Percentiles rank a stretch among this genome's conserved stretches.
Conservation (phyloP, 441 rosid genomes). For the Erodium moschatum region DNA sequence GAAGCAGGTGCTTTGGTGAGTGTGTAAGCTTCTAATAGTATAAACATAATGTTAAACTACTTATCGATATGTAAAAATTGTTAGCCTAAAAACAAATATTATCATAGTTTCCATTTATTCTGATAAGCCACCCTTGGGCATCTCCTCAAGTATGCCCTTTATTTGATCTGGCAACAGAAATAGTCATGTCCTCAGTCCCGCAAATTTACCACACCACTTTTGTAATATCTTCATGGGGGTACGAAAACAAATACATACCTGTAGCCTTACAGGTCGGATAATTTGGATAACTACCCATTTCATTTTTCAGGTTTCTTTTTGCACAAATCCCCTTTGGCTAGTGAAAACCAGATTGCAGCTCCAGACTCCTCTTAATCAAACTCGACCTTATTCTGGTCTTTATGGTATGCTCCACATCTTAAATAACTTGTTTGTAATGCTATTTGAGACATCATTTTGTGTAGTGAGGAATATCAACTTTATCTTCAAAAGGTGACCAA, state of each 20-base stretch:
- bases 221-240: neutral
- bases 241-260: neutral
- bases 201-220: neutral
- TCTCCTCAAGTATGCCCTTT: neutral
- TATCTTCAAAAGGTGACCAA: constrained; percentile 12
- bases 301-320: constrained; percentile 60
- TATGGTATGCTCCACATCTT: constrained; percentile 51
- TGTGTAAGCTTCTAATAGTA: constrained; percentile 18
- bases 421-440: constrained; percentile 26
- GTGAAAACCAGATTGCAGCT: constrained; percentile 93
- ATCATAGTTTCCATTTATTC: neutral
- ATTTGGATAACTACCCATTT: constrained; percentile 13
- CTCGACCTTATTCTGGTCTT: constrained; percentile 61
- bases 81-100: neutral
- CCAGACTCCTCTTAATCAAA: constrained; percentile 76
- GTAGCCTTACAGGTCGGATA: constrained; percentile 7
- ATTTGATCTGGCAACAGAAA: neutral
- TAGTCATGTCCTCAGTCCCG: neutral
- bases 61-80: neutral
- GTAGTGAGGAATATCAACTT: constrained; percentile 27
- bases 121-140: neutral
- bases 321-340: constrained; percentile 92
- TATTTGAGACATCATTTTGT: constrained; percentile 24
- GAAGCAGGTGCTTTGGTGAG: constrained; percentile 93
- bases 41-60: neutral